Evolutionary conservation across 2,329 filamentous ascomycete genomes (phyloP).

Genomic region (Tricladium varicosporioides): DNA sequence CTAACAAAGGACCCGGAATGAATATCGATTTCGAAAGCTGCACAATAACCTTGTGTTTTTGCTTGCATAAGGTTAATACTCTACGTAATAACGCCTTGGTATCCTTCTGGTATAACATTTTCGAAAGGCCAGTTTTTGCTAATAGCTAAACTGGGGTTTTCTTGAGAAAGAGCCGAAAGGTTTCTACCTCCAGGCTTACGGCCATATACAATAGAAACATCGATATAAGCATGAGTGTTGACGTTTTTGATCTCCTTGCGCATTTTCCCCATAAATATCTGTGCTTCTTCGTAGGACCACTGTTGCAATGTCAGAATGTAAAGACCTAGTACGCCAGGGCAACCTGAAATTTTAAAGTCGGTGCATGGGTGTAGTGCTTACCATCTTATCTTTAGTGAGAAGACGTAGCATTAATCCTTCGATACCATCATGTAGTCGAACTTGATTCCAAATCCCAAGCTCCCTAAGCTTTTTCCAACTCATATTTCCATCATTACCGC

Average conservation of each 20-base stretch:
- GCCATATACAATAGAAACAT: constrained; percentile 18
- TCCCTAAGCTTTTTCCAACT: constrained; percentile 18
- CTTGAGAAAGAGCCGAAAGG: neutral
- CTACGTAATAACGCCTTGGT: neutral
- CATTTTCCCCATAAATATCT: constrained; percentile 20
- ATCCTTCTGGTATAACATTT: neutral
- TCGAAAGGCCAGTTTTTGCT: neutral
- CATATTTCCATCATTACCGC: constrained; percentile 16
- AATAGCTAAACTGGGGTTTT: neutral
- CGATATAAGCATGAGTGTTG: constrained; percentile 21
- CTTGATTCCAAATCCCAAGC: constrained; percentile 23
- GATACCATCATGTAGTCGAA: constrained; percentile 19
- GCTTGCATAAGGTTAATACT: no score
- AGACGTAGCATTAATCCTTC: constrained; percentile 22
- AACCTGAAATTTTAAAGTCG: neutral
- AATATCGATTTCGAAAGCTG: no score
- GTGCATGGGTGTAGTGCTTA: constrained; percentile 4
- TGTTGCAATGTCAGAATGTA: constrained; percentile 1
- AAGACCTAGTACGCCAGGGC: neutral
- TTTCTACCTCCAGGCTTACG: constrained; percentile 28
- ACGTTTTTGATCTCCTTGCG: constrained; percentile 20
- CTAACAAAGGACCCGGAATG: no score
- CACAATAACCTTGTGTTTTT: no score
- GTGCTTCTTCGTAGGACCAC: constrained; percentile 22
- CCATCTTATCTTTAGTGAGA: constrained; percentile 19